Evolutionary conservation across 192 early-diverging fungal genomes (phyloP).

Genomic region (Umbelopsis sp.): DNA sequence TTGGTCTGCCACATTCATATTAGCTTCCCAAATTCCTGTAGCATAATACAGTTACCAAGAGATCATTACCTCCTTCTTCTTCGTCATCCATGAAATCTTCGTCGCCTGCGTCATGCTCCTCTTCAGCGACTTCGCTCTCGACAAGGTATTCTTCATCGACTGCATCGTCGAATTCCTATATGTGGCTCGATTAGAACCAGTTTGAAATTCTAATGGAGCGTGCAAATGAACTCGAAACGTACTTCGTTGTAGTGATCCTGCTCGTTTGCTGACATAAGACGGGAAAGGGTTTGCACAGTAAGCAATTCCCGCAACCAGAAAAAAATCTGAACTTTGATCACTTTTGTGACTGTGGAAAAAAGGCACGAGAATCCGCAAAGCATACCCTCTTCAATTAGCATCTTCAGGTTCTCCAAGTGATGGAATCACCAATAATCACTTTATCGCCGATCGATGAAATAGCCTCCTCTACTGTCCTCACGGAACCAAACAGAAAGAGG

Average conservation of each 20-base stretch:
- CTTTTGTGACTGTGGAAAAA: neutral
- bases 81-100: slow-evolving; percentile 17
- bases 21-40: neutral
- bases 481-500: neutral
- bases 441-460: neutral
- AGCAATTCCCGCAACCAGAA: neutral
- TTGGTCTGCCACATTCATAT: neutral
- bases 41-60: neutral
- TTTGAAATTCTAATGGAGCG: neutral
- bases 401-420: neutral
- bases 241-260: slow-evolving; percentile 12
- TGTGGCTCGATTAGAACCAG: neutral
- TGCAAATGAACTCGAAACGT: neutral
- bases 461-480: neutral
- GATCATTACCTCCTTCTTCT: slow-evolving; percentile 10
- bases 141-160: slow-evolving; percentile 38
- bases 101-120: slow-evolving; percentile 20
- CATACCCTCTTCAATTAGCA: neutral
- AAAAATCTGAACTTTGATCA: neutral
- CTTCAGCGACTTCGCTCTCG: slow-evolving; percentile 30
- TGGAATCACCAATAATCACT: neutral
- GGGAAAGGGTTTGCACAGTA: slow-evolving; percentile 6
- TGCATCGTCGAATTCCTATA: slow-evolving; percentile 23
- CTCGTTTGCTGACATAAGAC: slow-evolving; percentile 1
- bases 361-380: neutral